phyloP scores from a whole-genome alignment of 345 rosid genomes.

The Aquilaria malaccensis region DNA sequence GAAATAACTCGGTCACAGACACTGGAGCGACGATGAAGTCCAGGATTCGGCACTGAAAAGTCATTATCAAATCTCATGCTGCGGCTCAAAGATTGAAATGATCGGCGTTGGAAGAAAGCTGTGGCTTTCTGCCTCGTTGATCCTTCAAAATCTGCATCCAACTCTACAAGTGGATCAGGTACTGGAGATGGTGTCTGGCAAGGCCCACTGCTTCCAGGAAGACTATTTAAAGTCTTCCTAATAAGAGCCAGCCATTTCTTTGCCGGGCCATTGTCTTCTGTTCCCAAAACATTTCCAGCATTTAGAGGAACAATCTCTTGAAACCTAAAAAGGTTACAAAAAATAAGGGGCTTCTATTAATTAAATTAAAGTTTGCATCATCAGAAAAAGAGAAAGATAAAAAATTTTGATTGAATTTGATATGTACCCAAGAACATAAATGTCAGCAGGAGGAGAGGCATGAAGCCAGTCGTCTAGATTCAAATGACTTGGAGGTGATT shows the following conservation, averaged over 20 bases:
- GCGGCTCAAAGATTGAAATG: slow-evolving; percentile 66
- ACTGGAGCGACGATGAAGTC: slow-evolving; percentile 63
- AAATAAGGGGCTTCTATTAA: slow-evolving; percentile 9
- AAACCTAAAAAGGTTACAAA: slow-evolving; percentile 39
- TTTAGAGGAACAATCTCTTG: slow-evolving; percentile 98
- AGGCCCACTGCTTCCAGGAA: slow-evolving; percentile 54
- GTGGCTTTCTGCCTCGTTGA: slow-evolving; percentile 43
- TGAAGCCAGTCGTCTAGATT: slow-evolving; percentile 97
- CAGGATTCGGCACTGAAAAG: slow-evolving; percentile 33
- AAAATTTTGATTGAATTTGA: slow-evolving; percentile 2
- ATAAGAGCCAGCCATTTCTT: slow-evolving; percentile 88
- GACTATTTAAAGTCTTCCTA: slow-evolving; percentile 76
- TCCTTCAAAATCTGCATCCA: slow-evolving; percentile 83
- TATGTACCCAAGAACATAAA: slow-evolving; percentile 89
- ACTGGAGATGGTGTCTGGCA: slow-evolving; percentile 73
- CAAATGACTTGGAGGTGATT: slow-evolving; percentile 77
- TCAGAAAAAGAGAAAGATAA: not conserved
- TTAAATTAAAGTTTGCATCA: not conserved
- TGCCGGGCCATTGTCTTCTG: slow-evolving; percentile 95
- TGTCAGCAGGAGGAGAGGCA: slow-evolving; percentile 86
- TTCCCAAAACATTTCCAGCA: slow-evolving; percentile 96
- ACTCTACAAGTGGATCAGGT: slow-evolving; percentile 79
- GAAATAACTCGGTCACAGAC: slow-evolving; percentile 71
- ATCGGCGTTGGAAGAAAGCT: slow-evolving; percentile 62
- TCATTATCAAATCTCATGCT: slow-evolving; percentile 67